Evolutionary conservation across 1,284 basidiomycete genomes (phyloP).

Genomic region (Sparassis latifolia): DNA sequence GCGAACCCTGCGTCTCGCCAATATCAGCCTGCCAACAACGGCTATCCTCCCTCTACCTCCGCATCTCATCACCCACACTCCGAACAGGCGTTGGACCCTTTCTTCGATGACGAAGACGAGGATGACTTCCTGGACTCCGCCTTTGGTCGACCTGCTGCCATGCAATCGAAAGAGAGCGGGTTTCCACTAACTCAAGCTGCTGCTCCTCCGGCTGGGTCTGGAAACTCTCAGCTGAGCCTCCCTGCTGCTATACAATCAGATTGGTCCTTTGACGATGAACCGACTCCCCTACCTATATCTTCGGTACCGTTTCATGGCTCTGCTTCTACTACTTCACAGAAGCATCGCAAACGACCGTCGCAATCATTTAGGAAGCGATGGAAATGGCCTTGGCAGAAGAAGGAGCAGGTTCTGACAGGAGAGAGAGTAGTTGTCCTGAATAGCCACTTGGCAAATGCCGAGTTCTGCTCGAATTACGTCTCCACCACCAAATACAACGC

Average conservation of each 20-base stretch:
- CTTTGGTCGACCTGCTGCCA: constrained; percentile 48
- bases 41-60: constrained; percentile 47
- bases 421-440: constrained; percentile 76
- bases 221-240: constrained; percentile 37
- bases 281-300: constrained; percentile 34
- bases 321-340: constrained; percentile 29
- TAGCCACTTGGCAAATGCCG: constrained; percentile 51
- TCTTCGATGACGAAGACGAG: constrained; percentile 74
- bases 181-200: constrained; percentile 51
- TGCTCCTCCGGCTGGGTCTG: constrained; percentile 54
- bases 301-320: constrained; percentile 37
- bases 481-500: constrained; percentile 96
- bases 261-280: constrained; percentile 68
- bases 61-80: constrained; percentile 13
- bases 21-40: constrained; percentile 51
- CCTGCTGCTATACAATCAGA: constrained; percentile 46
- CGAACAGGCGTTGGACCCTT: constrained; percentile 59
- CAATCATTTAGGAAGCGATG: constrained; percentile 34
- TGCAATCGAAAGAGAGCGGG: constrained; percentile 68
- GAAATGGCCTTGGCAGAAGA: constrained; percentile 80
- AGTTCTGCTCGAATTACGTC: constrained; percentile 81
- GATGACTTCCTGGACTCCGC: constrained; percentile 53
- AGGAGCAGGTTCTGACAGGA: constrained; percentile 49
- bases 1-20: constrained; percentile 61
- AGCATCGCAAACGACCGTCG: constrained; percentile 14